Evolutionary conservation across 2,329 filamentous ascomycete genomes (phyloP), one percentile per base, ranked within the genome.

Genomic region (Scedosporium aurantiacum): DNA sequence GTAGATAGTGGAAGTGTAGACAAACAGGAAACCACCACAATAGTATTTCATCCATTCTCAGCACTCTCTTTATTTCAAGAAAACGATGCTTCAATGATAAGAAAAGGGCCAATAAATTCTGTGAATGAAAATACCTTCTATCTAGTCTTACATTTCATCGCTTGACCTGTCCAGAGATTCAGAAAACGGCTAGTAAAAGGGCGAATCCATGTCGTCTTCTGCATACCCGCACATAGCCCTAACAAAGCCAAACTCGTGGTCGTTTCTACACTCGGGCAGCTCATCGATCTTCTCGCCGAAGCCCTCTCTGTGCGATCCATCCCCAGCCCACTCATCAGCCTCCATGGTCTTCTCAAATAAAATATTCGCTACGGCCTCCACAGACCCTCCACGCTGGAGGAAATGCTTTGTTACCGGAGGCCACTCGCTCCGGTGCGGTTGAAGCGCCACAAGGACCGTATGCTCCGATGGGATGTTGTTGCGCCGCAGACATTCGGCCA

Each of bases 221-320:
- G 32, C 12, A 10, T 58, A 58, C 37, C 37, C 37, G 21, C 56
- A 58, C 37, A 27, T 45, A 8, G 32, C 32, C 6, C 56, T 58
- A 8, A 58, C 56, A 23, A 58, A 58, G 16, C 21, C 56, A n/a
- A 58, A 58, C 32, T 58, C 56, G n/a, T 41, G 21, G 12, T 58
- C 56, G 18, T 58, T 58, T 23, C 56, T 8, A 40, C 56, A 58
- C 16, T 12, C 5, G 1, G 56, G 56, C 10, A 58, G 32, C n/a
- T 43, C 56, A 16, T 58, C 18, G 37, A 58, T 58, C 16, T 16
- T 2, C 16, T 23, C 56, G 8, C 10, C 27, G 8, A n/a, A 57
- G 10, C 1, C 28, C 23, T 4, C 8, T 4, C 27, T 18, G 54
- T 40, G 16, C 1, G 8, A 37, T 12, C 28, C 37, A 16, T 41